Conservation (phyloP, 192 early-diverging fungal genomes). For the Kappamyces sp. region DNA sequence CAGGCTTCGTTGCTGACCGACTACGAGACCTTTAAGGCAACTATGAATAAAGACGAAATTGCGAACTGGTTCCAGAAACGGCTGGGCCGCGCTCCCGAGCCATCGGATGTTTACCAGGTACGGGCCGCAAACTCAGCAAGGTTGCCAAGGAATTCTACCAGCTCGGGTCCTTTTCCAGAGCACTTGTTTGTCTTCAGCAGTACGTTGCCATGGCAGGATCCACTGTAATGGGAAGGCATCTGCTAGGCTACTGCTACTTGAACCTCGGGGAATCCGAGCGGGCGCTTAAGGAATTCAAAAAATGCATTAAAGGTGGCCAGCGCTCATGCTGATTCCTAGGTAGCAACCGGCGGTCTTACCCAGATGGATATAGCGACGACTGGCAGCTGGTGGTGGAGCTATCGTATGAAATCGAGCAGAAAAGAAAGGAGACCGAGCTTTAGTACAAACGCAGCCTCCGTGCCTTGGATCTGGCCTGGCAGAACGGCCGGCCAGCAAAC, state of each 20-base stretch:
- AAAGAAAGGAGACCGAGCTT: conserved; percentile 9
- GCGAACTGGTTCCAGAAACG: conserved; percentile 46
- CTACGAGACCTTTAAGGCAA: conserved; percentile 27
- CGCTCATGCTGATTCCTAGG: background rate
- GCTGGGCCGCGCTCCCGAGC: conserved; percentile 43
- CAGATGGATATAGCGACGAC: conserved; percentile 52
- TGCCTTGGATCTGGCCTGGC: too few species aligned
- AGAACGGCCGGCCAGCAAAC: too few species aligned
- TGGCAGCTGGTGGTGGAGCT: conserved; percentile 61
- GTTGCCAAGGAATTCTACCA: conserved; percentile 60
- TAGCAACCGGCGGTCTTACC: background rate
- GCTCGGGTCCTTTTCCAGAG: conserved; percentile 49
- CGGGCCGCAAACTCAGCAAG: conserved; percentile 15
- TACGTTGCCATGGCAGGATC: conserved; percentile 50
- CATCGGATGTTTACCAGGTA: conserved; percentile 48
- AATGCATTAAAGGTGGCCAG: conserved; percentile 46
- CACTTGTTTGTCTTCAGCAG: conserved; percentile 50
- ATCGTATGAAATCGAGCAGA: conserved; percentile 48
- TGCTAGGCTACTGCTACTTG: conserved; percentile 55
- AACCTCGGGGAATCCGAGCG: conserved; percentile 46
- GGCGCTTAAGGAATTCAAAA: conserved; percentile 53
- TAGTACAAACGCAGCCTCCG: too few species aligned
- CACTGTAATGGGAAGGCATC: conserved; percentile 41
- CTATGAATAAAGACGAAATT: conserved; percentile 43
- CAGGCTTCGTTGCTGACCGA: background rate